Conservation (phyloP, 2,329 filamentous ascomycete species). For the Talaromyces funiculosus region DNA sequence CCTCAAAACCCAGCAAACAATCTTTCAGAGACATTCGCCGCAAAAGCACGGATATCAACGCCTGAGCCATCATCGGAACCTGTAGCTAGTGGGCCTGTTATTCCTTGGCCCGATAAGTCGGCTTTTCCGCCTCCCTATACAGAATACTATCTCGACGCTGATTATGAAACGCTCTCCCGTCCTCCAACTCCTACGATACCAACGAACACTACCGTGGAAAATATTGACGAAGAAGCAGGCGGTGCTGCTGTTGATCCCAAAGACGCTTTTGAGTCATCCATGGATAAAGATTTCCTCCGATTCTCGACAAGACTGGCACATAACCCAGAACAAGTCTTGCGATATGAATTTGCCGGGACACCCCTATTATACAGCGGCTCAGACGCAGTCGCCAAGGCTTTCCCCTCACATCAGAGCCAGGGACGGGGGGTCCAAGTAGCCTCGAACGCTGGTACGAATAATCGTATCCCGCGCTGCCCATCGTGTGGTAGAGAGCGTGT, state of each 20-base stretch:
- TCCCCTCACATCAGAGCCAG: conserved; percentile 33
- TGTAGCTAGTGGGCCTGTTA: conserved; percentile 42
- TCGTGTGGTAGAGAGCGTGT: conserved; percentile 69
- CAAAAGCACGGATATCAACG: conserved; percentile 57
- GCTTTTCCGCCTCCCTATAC: conserved; percentile 68
- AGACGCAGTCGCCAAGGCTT: conserved; percentile 65
- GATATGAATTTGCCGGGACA: conserved; percentile 68
- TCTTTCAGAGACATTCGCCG: conserved; percentile 70
- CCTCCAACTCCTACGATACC: conserved; percentile 46
- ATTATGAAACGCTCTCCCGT: conserved; percentile 76
- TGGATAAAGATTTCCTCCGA: conserved; percentile 72
- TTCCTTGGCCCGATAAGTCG: conserved; percentile 69
- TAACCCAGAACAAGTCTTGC: conserved; percentile 75
- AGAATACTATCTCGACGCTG: conserved; percentile 76
- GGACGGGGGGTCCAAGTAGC: conserved; percentile 1
- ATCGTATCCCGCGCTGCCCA: conserved; percentile 65
- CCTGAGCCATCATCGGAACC: conserved; percentile 27
- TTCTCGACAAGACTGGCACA: conserved; percentile 73
- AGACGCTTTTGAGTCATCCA: conserved; percentile 68
- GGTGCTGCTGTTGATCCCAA: conserved; percentile 45
- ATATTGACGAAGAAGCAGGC: conserved; percentile 33
- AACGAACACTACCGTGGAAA: conserved; percentile 42
- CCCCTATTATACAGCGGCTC: conserved; percentile 75
- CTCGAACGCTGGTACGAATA: conserved; percentile 15
- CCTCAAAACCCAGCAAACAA: conserved; percentile 45